Percentiles rank a stretch among this genome's conserved stretches.
Evolutionary conservation across 495 filamentous ascomycete species (phyloP).

Genomic region (Lepraria neglecta): DNA sequence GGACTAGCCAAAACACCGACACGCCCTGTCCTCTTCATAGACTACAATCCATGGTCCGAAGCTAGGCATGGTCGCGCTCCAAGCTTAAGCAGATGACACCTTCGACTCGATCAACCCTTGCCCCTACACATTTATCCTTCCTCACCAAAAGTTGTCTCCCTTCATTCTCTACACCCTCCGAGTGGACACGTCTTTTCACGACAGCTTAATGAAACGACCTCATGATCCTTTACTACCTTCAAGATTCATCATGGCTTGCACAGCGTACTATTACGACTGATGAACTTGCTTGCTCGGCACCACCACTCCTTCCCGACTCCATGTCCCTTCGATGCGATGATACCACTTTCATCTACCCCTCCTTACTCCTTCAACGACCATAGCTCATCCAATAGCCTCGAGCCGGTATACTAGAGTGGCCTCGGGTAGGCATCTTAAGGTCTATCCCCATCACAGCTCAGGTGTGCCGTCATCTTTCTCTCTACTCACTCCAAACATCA

Average conservation of each 20-base stretch:
- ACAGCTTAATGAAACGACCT: constrained; percentile 21
- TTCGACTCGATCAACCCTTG: constrained; percentile 12
- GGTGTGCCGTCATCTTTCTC: constrained; percentile 1
- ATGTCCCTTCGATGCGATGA: constrained; percentile 20
- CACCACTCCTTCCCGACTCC: constrained; percentile 18
- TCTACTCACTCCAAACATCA: background rate
- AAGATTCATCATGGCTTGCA: constrained; percentile 19
- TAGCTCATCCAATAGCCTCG: background rate
- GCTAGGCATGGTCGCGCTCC: constrained; percentile 7
- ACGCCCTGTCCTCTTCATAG: background rate
- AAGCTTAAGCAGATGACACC: constrained; percentile 9
- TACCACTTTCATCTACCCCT: constrained; percentile 14
- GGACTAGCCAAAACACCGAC: constrained; percentile 46
- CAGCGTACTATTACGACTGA: constrained; percentile 25
- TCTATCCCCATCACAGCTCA: constrained; percentile 3
- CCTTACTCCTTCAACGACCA: constrained; percentile 14
- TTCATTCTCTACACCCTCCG: constrained; percentile 13
- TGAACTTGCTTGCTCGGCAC: constrained; percentile 20
- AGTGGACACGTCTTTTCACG: constrained; percentile 18
- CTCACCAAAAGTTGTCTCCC: constrained; percentile 24
- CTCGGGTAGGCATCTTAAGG: background rate
- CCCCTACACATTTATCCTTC: constrained; percentile 11
- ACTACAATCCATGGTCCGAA: background rate
- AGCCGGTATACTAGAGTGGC: background rate
- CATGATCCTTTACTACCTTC: constrained; percentile 22